Conservation (phyloP, 2,329 filamentous ascomycete genomes). For the Pseudocercospora fuligena region DNA sequence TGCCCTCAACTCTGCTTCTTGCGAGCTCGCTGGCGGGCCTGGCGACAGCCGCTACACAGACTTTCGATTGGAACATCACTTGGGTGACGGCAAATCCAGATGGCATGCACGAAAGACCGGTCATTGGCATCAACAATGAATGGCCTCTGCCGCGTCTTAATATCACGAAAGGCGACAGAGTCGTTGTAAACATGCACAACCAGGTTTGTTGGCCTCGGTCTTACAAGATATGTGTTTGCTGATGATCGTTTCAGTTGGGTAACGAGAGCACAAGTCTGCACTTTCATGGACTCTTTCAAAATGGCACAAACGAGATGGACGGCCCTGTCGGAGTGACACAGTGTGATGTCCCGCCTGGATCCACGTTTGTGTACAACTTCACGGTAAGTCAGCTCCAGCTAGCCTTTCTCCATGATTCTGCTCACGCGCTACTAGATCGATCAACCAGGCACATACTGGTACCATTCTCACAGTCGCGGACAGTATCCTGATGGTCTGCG, state of each 20-base stretch:
- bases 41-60: slow-evolving; percentile 27
- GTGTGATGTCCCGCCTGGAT: slow-evolving; percentile 67
- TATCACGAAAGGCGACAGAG: slow-evolving; percentile 72
- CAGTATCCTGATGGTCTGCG: slow-evolving; percentile 73
- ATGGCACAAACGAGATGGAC: slow-evolving; percentile 76
- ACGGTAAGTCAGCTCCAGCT: slow-evolving; percentile 49
- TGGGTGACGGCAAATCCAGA: slow-evolving; percentile 63
- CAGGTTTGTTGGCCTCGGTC: slow-evolving; percentile 39
- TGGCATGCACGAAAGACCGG: slow-evolving; percentile 53
- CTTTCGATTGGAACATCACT: slow-evolving; percentile 47
- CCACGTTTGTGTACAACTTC: slow-evolving; percentile 70
- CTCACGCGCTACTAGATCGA: slow-evolving; percentile 44
- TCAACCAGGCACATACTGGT: slow-evolving; percentile 61
- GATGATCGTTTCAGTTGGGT: slow-evolving; percentile 48
- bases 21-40: slow-evolving; percentile 21
- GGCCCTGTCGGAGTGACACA: slow-evolving; percentile 71
- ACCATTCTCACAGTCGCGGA: slow-evolving; percentile 69
- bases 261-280: slow-evolving; percentile 71
- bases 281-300: slow-evolving; percentile 79
- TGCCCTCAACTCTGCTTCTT: slow-evolving; percentile 8
- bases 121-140: slow-evolving; percentile 73
- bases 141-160: slow-evolving; percentile 76
- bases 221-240: neutral
- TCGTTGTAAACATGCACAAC: slow-evolving; percentile 73
- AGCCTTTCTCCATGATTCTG: neutral